Evolutionary conservation across 352 stramenopile species (phyloP).

Genomic region (Globisporangium emineosum): DNA sequence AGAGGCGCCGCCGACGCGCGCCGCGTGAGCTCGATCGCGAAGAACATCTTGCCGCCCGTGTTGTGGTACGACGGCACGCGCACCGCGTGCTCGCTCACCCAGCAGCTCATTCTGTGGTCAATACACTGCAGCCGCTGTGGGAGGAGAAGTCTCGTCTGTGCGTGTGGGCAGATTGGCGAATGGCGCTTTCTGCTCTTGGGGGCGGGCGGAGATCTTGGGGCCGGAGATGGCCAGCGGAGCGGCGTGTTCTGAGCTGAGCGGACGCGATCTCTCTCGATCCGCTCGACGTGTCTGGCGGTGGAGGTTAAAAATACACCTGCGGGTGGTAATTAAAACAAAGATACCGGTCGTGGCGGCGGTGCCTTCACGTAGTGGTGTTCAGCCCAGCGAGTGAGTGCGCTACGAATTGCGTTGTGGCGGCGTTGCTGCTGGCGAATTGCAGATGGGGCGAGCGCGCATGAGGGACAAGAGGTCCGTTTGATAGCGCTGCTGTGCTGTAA

Average conservation of each 20-base stretch:
- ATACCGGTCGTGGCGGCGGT: too few relatives aligned
- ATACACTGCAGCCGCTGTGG: neutral
- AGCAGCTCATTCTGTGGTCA: conserved; percentile 16
- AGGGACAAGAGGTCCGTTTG: neutral
- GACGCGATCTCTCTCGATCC: neutral
- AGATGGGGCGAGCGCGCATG: neutral
- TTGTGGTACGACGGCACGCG: conserved; percentile 23
- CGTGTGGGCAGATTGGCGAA: conserved; percentile 8
- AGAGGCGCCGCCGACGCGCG: conserved; percentile 27
- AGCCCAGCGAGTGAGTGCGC: neutral
- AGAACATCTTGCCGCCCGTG: conserved; percentile 24
- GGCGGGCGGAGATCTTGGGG: neutral
- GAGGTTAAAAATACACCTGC: neutral
- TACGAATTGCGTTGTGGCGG: conserved; percentile 4
- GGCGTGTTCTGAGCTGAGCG: neutral
- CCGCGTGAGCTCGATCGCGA: conserved; percentile 23
- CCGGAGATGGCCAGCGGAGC: neutral
- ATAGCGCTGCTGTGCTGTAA: neutral
- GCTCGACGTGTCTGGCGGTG: too few relatives aligned
- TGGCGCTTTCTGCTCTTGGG: neutral
- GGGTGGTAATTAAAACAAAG: too few relatives aligned
- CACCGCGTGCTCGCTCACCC: conserved; percentile 20
- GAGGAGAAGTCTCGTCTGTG: neutral
- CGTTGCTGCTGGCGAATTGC: neutral
- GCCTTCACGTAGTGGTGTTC: too few relatives aligned